Conservation (phyloP, 257 asterid genomes). For the Capsicum chinense region DNA sequence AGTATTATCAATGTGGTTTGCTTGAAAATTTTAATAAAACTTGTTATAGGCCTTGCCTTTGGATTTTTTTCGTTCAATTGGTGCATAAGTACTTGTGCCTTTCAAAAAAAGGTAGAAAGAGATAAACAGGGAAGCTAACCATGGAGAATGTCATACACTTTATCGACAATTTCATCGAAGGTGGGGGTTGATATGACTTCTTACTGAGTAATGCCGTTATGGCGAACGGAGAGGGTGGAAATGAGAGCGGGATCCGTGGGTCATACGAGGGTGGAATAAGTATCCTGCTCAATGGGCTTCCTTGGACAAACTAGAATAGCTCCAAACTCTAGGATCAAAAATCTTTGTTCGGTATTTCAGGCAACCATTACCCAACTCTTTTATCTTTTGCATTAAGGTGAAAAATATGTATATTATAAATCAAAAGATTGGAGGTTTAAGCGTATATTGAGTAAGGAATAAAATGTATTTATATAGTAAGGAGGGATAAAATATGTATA, state of each 20-base stretch:
- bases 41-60: too few species aligned
- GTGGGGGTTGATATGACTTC: conserved; percentile 71
- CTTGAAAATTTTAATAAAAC: too few species aligned
- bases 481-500: too few species aligned
- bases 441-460: too few species aligned
- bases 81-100: too few species aligned
- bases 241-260: conserved; percentile 75
- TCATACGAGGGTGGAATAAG: conserved; percentile 73
- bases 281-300: conserved; percentile 80
- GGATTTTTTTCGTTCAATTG: too few species aligned
- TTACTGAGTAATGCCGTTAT: conserved; percentile 73
- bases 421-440: too few species aligned
- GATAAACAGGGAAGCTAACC: conserved; percentile 42
- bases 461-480: too few species aligned
- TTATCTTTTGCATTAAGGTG: too few species aligned
- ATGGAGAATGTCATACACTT: conserved; percentile 75
- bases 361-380: too few species aligned
- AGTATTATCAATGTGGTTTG: too few species aligned
- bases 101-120: background rate
- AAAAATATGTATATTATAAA: too few species aligned
- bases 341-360: conserved; percentile 55
- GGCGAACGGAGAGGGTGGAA: conserved; percentile 72
- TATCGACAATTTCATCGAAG: conserved; percentile 77
- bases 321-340: conserved; percentile 82
- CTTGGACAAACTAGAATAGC: conserved; percentile 89